Evolutionary conservation across 495 filamentous ascomycete species (phyloP).

Genomic region (Penicillium arizonense): DNA sequence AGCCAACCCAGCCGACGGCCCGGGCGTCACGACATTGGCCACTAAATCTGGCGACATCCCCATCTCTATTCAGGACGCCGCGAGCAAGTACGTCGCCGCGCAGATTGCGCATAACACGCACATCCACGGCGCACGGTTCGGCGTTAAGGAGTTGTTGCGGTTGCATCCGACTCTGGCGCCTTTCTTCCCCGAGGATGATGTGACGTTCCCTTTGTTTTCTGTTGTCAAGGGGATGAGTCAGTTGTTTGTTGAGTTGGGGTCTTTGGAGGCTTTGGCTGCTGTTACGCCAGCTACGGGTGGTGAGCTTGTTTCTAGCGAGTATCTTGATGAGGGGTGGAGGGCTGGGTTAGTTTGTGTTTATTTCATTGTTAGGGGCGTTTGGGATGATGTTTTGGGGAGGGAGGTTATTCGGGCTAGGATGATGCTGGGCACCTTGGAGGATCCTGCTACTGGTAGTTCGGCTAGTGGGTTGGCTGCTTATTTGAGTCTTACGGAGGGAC

Average conservation of each 20-base stretch:
- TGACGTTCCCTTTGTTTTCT: slow-evolving; percentile 29
- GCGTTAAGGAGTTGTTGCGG: slow-evolving; percentile 26
- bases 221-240: slow-evolving; percentile 66
- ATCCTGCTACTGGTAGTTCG: slow-evolving; percentile 70
- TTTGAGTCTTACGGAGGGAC: slow-evolving; percentile 46
- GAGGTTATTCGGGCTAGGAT: slow-evolving; percentile 40
- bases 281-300: slow-evolving; percentile 25
- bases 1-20: slow-evolving; percentile 26
- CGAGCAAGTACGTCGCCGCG: slow-evolving; percentile 40
- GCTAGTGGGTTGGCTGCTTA: slow-evolving; percentile 59
- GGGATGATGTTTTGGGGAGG: slow-evolving; percentile 24
- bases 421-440: slow-evolving; percentile 58
- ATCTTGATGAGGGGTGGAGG: slow-evolving; percentile 61
- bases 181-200: slow-evolving; percentile 13
- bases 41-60: slow-evolving; percentile 65
- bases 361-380: slow-evolving; percentile 53
- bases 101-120: slow-evolving; percentile 65
- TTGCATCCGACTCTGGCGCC: slow-evolving; percentile 30
- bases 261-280: slow-evolving; percentile 32
- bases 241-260: slow-evolving; percentile 54
- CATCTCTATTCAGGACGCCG: slow-evolving; percentile 29
- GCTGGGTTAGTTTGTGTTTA: slow-evolving; percentile 52
- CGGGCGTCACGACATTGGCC: slow-evolving; percentile 39
- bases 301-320: slow-evolving; percentile 13
- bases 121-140: slow-evolving; percentile 48